Conservation (phyloP, 768 basidiomycete genomes). For the Termitomyces heimii region DNA sequence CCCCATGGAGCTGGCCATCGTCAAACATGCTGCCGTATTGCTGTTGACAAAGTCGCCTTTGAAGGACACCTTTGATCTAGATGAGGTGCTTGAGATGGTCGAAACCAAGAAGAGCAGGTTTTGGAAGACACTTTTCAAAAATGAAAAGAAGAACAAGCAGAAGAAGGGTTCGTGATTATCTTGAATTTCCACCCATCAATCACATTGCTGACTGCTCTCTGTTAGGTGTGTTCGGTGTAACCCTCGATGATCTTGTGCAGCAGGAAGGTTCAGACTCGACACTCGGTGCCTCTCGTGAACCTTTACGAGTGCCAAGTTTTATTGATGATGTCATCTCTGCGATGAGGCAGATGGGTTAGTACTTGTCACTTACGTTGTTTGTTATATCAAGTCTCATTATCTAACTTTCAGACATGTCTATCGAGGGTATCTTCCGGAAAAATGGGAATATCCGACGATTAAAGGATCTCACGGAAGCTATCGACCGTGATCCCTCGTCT, state of each 20-base stretch:
- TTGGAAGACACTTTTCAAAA: conserved; percentile 96
- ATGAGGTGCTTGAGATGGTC: conserved; percentile 90
- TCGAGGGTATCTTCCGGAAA: conserved; percentile 98
- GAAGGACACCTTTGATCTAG: conserved; percentile 79
- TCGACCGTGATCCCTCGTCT: conserved; percentile 89
- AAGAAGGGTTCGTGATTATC: conserved; percentile 58
- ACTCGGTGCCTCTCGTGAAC: conserved; percentile 79
- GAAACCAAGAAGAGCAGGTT: conserved; percentile 91
- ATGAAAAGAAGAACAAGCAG: conserved; percentile 87
- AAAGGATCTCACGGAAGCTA: conserved; percentile 84
- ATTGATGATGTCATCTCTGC: conserved; percentile 98
- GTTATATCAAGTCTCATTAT: not conserved
- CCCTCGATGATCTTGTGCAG: conserved; percentile 89
- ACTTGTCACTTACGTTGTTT: not conserved
- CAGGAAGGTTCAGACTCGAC: conserved; percentile 94
- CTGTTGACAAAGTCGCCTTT: conserved; percentile 73
- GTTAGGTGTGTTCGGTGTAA: conserved; percentile 90
- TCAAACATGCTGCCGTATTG: conserved; percentile 88
- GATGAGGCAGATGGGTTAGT: conserved; percentile 97
- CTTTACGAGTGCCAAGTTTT: conserved; percentile 90
- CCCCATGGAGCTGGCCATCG: conserved; percentile 79
- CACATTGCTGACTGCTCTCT: not conserved
- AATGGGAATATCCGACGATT: conserved; percentile 95
- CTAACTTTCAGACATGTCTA: conserved; percentile 78
- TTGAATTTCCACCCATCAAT: not conserved